Evolutionary conservation across 805 yeast genomes (phyloP).

Genomic region (Maudiozyma serrabonitensis): DNA sequence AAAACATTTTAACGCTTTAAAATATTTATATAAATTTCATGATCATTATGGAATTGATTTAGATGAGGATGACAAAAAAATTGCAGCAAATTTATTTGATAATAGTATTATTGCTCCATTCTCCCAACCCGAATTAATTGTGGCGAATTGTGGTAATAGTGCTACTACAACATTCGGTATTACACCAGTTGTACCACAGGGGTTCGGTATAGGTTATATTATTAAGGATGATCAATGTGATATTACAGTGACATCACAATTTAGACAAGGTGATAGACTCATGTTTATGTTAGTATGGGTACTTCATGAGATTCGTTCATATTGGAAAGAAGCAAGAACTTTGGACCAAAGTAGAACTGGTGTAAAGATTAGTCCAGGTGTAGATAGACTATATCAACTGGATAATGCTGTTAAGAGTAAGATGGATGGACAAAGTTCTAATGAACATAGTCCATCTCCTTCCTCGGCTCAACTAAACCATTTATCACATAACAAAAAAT

Average conservation of each 20-base stretch:
- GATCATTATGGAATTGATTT: constrained; percentile 29
- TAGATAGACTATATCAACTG: constrained; percentile 27
- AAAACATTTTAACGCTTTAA: constrained; percentile 57
- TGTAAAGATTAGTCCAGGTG: constrained; percentile 21
- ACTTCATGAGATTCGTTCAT: constrained; percentile 45
- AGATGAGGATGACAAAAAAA: constrained; percentile 12
- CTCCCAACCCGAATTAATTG: constrained; percentile 34
- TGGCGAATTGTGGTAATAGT: constrained; percentile 87
- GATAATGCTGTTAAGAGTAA: constrained; percentile 27
- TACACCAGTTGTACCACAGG: constrained; percentile 81
- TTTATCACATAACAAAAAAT: neutral
- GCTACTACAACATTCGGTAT: constrained; percentile 80
- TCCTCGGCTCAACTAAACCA: neutral
- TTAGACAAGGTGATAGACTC: constrained; percentile 74
- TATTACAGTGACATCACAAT: constrained; percentile 78
- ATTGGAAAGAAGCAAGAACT: constrained; percentile 28
- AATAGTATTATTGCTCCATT: constrained; percentile 28
- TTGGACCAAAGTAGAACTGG: constrained; percentile 10
- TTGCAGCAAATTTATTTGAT: constrained; percentile 41
- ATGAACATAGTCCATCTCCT: neutral
- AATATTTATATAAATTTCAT: constrained; percentile 40
- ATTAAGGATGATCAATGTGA: constrained; percentile 73
- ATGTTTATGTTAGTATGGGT: constrained; percentile 66
- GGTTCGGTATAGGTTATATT: constrained; percentile 88
- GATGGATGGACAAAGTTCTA: neutral